phyloP scores from a whole-genome alignment of 139 green algal genomes.

The Chlamydomonas applanata region DNA sequence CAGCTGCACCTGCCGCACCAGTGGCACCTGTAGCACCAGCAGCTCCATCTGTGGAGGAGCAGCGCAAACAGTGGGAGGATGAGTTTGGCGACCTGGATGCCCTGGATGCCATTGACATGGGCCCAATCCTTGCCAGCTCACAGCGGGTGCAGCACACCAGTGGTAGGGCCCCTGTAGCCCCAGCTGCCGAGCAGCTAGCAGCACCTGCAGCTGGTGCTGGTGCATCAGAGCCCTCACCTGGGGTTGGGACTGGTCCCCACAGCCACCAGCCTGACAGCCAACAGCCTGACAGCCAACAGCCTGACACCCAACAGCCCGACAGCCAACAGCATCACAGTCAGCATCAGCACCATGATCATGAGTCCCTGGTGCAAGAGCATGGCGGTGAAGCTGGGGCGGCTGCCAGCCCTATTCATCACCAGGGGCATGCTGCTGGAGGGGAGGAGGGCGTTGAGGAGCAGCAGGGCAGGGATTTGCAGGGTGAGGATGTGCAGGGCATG shows the following conservation, averaged over 20 bases:
- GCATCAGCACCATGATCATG: no score
- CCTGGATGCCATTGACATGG: constrained; percentile 8
- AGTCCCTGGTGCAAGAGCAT: no score
- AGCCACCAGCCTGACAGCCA: no score
- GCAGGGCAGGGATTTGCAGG: background rate
- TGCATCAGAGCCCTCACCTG: background rate
- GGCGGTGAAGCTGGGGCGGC: no score
- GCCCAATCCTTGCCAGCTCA: background rate
- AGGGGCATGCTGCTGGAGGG: no score
- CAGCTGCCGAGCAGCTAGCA: background rate
- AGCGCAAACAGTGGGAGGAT: constrained; percentile 1
- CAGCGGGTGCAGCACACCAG: background rate
- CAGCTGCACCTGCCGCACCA: background rate
- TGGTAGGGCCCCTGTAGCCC: background rate
- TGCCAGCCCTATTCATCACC: no score
- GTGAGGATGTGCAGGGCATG: background rate
- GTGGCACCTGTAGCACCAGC: background rate
- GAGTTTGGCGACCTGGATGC: constrained; percentile 13
- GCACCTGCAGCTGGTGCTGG: background rate
- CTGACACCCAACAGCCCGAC: background rate
- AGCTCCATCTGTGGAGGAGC: background rate
- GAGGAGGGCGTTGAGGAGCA: background rate
- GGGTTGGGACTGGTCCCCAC: no score
- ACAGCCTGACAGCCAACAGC: no score
- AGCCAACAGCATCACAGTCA: background rate